Evolutionary conservation across 257 asterid species (phyloP), one percentile per base, ranked within the genome.

Genomic region (Petrea volubilis): DNA sequence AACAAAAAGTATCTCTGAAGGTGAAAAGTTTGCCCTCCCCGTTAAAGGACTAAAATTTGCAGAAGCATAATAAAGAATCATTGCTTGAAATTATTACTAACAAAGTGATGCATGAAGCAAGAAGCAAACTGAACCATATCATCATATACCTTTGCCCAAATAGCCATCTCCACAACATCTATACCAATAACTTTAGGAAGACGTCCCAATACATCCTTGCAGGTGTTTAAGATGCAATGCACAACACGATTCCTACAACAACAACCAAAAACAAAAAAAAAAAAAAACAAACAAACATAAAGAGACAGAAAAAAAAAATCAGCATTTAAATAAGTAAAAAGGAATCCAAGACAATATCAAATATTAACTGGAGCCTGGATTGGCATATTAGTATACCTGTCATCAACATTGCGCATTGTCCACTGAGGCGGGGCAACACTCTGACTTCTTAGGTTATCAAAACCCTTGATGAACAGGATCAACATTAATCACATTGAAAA

Each of bases 101-200:
- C 57, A 75, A 67, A 63, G 62, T 53, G 67, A 66, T 68, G 74
- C 51, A 40, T 41, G 44, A 29, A 69, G 28, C 27, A 74, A 67
- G 58, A 66, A 72, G 51, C 60, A 67, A 80, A 46, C 56, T 28
- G 34, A 44, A 59, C 57, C 17, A 64, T 33, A 53, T 64, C 36
- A 31, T 31, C 23, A 53, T 60, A 68, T 76, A 95, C 99, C 97
- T 95, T 95, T 73, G 98, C 98, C 99, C 99, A 95, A 80, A 95
- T 93, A 84, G 99, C 99, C 99, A 95, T 95, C 94, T 95, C 99
- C 78, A 95, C 98, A 66, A 95, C 98, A 78, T 92, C 99, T 69
- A 95, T 83, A 68, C 99, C 99, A 40, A 90, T 90, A 75, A 95
- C 96, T 88, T 95, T 95, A 31, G 99, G 99, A 41, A 92, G 86